These are phyloP conservation scores for Aspergillus niger DNA, from an alignment of 2,329 filamentous ascomycete species.

Conservation along the genomic window DNA sequence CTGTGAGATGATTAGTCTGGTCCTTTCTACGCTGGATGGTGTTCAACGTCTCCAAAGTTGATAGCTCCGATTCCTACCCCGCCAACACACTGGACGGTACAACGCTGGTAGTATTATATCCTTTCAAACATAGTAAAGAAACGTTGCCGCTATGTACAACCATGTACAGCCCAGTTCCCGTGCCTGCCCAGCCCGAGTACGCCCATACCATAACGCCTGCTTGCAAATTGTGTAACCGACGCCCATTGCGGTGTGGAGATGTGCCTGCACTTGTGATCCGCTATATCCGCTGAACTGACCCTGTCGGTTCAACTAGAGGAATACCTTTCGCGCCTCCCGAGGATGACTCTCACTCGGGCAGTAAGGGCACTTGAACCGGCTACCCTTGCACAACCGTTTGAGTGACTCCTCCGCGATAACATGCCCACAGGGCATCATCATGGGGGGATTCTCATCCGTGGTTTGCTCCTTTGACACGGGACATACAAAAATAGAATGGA, in stretches of 20 bases:
- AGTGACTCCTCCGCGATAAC: slow-evolving; percentile 86
- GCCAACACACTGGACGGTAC: not conserved
- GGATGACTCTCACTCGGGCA: slow-evolving; percentile 82
- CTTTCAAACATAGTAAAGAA: not conserved
- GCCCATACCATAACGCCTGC: not conserved
- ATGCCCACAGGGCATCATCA: slow-evolving; percentile 96
- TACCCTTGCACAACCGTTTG: slow-evolving; percentile 74
- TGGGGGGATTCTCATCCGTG: slow-evolving; percentile 87
- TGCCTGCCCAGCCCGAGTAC: not conserved
- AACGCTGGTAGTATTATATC: not conserved
- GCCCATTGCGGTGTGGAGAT: slow-evolving; percentile 12
- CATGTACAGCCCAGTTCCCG: not conserved
- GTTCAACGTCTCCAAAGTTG: not conserved
- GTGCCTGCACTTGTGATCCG: slow-evolving; percentile 10
- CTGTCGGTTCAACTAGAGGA: slow-evolving; percentile 51
- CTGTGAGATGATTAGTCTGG: not conserved
- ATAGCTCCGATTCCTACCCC: not conserved
- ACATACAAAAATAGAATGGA: slow-evolving; percentile 97
- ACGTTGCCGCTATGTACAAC: not conserved
- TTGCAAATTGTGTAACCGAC: not conserved
- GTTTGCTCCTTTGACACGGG: slow-evolving; percentile 96
- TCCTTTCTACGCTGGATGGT: not conserved
- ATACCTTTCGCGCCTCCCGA: slow-evolving; percentile 74
- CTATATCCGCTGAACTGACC: not conserved
- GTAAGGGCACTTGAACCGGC: slow-evolving; percentile 91